These are phyloP conservation scores for Botrytis byssoidea DNA, from an alignment of 2,329 filamentous ascomycete species.

Conservation along the genomic window DNA sequence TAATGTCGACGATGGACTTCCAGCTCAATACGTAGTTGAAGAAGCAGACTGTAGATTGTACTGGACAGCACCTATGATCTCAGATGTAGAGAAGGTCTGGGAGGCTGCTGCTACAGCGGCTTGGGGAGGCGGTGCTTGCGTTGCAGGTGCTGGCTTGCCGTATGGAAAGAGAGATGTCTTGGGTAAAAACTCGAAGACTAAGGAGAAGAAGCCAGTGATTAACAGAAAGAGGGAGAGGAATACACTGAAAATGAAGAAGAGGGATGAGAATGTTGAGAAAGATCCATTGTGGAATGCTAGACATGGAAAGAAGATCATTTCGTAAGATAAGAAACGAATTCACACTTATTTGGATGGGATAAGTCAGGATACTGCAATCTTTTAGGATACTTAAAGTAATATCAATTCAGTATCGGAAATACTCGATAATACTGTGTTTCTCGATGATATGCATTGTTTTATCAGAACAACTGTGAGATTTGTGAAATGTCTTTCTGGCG, in stretches of 20 bases:
- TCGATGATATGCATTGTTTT: neutral
- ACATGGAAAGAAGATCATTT: constrained; percentile 9
- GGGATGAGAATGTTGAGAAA: neutral
- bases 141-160: constrained; percentile 28
- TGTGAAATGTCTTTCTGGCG: neutral
- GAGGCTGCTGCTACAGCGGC: constrained; percentile 43
- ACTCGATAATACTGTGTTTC: neutral
- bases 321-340: neutral
- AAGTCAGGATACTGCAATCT: neutral
- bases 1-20: constrained; percentile 41
- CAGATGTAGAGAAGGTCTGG: constrained; percentile 55
- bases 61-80: constrained; percentile 54
- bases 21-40: constrained; percentile 60
- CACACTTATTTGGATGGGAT: neutral
- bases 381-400: neutral
- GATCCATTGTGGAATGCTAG: constrained; percentile 8
- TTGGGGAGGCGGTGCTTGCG: constrained; percentile 44
- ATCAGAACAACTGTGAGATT: neutral
- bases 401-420: neutral
- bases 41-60: constrained; percentile 61
- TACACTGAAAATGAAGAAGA: constrained; percentile 8
- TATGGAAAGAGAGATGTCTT: constrained; percentile 22
- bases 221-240: constrained; percentile 5
- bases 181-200: neutral
- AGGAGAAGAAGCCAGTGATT: constrained; percentile 2